These are phyloP conservation scores for Lindgomyces ingoldianus DNA, from an alignment of 495 filamentous ascomycete species.

Conservation along the genomic window DNA sequence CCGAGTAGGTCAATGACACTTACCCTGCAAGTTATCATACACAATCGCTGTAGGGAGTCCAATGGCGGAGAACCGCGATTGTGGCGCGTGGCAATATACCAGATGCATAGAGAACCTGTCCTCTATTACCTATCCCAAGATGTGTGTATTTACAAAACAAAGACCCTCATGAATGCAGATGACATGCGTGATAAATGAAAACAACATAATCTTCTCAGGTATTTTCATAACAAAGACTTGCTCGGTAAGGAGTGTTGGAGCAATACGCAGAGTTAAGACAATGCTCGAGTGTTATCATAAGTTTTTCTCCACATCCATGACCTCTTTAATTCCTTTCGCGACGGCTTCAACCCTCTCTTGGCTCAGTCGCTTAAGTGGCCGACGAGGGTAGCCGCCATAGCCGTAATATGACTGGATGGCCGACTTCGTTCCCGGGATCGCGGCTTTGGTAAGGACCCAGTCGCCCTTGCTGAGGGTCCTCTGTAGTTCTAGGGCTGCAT, in stretches of 20 bases:
- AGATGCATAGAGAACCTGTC: neutral
- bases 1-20: too few species aligned
- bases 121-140: neutral
- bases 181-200: neutral
- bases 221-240: too few species aligned
- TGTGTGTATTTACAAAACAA: neutral
- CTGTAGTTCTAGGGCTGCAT: constrained; percentile 75
- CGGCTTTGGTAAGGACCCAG: constrained; percentile 83
- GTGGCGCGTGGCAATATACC: neutral
- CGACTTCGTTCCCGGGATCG: constrained; percentile 82
- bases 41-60: too few species aligned
- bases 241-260: too few species aligned
- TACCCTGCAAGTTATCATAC: too few species aligned
- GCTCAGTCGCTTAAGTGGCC: constrained; percentile 67
- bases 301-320: constrained; percentile 65
- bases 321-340: constrained; percentile 65
- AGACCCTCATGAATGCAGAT: neutral
- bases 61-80: too few species aligned
- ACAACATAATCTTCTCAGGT: neutral
- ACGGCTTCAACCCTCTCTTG: constrained; percentile 57
- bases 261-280: too few species aligned
- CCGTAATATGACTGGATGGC: constrained; percentile 82
- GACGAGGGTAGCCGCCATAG: constrained; percentile 77
- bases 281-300: too few species aligned
- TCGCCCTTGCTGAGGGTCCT: constrained; percentile 71